Conservation (phyloP, 208 protist species). For the Leishmania amazonensis region DNA sequence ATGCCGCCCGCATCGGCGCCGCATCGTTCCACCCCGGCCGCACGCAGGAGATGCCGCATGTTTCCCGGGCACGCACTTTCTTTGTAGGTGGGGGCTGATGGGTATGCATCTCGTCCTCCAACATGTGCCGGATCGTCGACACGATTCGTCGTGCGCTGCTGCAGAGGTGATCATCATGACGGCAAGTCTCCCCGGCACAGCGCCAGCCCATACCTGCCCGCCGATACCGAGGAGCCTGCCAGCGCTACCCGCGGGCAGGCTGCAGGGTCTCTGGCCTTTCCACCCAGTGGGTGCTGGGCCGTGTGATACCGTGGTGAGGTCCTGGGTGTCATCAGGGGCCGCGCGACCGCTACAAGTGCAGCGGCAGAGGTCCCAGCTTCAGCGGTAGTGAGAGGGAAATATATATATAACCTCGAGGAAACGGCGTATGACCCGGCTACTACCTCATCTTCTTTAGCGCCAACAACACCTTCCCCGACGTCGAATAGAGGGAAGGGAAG, state of each 20-base stretch:
- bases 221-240: background rate
- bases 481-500: constrained; percentile 57
- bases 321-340: background rate
- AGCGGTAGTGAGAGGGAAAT: background rate
- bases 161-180: background rate
- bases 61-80: background rate
- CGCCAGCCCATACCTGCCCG: background rate
- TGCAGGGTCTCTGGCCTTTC: background rate
- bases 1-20: background rate
- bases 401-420: background rate
- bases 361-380: background rate
- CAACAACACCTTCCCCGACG: constrained; percentile 38
- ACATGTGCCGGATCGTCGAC: background rate
- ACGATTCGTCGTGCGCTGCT: background rate
- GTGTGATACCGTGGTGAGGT: background rate
- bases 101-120: background rate
- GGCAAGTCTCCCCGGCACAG: background rate
- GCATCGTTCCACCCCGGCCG: background rate
- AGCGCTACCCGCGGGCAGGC: background rate
- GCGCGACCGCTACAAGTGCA: background rate
- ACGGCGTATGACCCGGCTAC: background rate
- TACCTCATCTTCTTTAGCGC: constrained; percentile 24
- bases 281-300: background rate
- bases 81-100: background rate
- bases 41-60: background rate